A percentile compares a stretch with the other conserved stretches of the same genome.
These are phyloP conservation scores for Saccharomycopsis capsularis DNA, from an alignment of 805 yeast genomes.

Conservation along the genomic window DNA sequence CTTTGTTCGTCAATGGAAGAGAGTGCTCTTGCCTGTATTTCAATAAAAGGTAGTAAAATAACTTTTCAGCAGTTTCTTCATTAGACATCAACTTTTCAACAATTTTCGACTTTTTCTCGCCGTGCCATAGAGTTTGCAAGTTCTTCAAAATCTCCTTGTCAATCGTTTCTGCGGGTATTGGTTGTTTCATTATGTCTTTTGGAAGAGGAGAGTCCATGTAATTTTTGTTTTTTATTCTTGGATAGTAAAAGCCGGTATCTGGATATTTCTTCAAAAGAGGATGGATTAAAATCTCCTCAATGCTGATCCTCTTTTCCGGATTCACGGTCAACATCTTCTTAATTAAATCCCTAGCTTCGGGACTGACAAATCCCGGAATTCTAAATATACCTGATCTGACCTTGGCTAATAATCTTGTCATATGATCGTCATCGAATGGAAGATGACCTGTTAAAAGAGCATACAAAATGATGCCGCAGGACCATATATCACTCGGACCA, in stretches of 20 bases:
- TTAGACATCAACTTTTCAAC: conserved; percentile 45
- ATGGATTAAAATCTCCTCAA: conserved; percentile 69
- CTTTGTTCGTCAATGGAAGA: conserved; percentile 21
- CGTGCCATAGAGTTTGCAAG: conserved; percentile 75
- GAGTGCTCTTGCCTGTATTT: conserved; percentile 68
- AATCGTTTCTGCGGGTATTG: conserved; percentile 38
- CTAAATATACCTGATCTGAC: conserved; percentile 85
- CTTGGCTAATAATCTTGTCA: conserved; percentile 75
- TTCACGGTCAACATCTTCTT: conserved; percentile 73
- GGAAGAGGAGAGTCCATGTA: conserved; percentile 34
- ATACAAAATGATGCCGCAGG: conserved; percentile 91
- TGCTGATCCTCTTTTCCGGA: conserved; percentile 72
- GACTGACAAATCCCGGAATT: conserved; percentile 73
- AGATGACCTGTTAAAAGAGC: conserved; percentile 91
- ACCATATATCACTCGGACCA: conserved; percentile 96
- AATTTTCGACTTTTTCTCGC: conserved; percentile 51
- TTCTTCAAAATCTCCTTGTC: conserved; percentile 72
- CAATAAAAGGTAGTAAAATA: conserved; percentile 67
- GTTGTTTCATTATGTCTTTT: conserved; percentile 26
- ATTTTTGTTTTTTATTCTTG: conserved; percentile 31
- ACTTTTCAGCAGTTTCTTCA: conserved; percentile 67
- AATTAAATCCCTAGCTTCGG: conserved; percentile 84
- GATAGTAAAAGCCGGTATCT: conserved; percentile 30
- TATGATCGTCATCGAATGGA: conserved; percentile 96
- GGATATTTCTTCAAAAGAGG: conserved; percentile 72